phyloP scores from a whole-genome alignment of 2,329 filamentous ascomycete species.

The Sporothrix brasiliensis region DNA sequence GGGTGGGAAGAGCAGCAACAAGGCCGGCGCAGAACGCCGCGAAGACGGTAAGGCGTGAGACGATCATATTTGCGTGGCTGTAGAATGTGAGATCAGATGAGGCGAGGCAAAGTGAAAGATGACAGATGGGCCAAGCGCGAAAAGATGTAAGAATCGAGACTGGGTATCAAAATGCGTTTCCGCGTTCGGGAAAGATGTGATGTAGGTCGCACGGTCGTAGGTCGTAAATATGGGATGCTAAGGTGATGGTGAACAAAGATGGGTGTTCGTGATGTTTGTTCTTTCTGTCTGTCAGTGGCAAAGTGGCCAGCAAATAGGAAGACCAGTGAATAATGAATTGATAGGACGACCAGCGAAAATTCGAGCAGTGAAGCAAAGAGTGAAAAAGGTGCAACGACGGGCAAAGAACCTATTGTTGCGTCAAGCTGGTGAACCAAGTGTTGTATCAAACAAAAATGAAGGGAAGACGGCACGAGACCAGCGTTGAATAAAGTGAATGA shows the following conservation, averaged over 20 bases:
- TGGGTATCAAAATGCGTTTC: conserved; percentile 14
- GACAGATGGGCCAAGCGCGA: not conserved
- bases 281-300: not conserved
- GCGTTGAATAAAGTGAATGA: conserved; percentile 15
- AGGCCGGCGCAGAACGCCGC: conserved; percentile 20
- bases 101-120: not conserved
- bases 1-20: conserved; percentile 6
- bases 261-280: conserved; percentile 7
- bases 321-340: not conserved
- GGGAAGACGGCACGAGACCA: conserved; percentile 28
- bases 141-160: not conserved
- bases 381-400: not conserved
- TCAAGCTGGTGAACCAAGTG: not conserved
- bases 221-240: not conserved
- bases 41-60: not conserved
- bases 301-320: not conserved
- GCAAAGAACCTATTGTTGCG: not conserved
- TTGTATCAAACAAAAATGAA: conserved; percentile 27
- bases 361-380: conserved; percentile 10
- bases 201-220: not conserved
- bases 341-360: conserved; percentile 11
- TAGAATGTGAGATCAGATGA: not conserved
- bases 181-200: not conserved
- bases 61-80: not conserved
- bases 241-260: not conserved